phyloP scores from a whole-genome alignment of 495 filamentous ascomycete species.

The Neohortaea acidophila region DNA sequence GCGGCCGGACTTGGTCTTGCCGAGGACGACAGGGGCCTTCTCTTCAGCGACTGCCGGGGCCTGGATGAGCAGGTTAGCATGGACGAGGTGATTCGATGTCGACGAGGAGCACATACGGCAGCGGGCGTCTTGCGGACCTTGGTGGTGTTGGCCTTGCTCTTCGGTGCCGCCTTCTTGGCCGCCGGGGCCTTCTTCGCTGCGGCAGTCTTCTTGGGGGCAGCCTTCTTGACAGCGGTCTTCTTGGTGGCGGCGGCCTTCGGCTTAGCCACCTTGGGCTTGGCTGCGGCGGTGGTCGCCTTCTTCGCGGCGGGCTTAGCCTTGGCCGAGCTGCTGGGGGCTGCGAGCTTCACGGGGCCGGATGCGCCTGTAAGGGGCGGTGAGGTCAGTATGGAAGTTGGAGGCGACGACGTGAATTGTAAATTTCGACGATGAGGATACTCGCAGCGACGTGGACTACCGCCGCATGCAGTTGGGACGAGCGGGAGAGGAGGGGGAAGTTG shows the following conservation, averaged over 20 bases:
- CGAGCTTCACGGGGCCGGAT: conserved; percentile 92
- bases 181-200: conserved; percentile 36
- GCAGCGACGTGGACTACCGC: not conserved
- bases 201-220: conserved; percentile 19
- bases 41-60: conserved; percentile 55
- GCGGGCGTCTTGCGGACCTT: conserved; percentile 32
- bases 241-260: conserved; percentile 30
- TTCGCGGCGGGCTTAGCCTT: conserved; percentile 24
- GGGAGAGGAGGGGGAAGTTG: not conserved
- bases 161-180: conserved; percentile 36
- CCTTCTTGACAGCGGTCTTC: conserved; percentile 36
- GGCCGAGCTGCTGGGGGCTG: conserved; percentile 51
- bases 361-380: conserved; percentile 41
- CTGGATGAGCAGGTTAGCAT: conserved; percentile 19
- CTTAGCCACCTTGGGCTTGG: too few relatives aligned
- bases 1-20: conserved; percentile 84
- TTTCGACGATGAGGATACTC: not conserved
- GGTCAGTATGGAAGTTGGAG: conserved; percentile 26
- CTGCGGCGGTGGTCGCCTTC: conserved; percentile 26
- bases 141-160: conserved; percentile 29
- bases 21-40: conserved; percentile 54
- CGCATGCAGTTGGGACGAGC: conserved; percentile 7
- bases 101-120: conserved; percentile 18
- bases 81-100: not conserved
- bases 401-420: conserved; percentile 3